These are phyloP conservation scores for Cyclocybe cylindracea DNA, from an alignment of 768 basidiomycete genomes.

Conservation along the genomic window DNA sequence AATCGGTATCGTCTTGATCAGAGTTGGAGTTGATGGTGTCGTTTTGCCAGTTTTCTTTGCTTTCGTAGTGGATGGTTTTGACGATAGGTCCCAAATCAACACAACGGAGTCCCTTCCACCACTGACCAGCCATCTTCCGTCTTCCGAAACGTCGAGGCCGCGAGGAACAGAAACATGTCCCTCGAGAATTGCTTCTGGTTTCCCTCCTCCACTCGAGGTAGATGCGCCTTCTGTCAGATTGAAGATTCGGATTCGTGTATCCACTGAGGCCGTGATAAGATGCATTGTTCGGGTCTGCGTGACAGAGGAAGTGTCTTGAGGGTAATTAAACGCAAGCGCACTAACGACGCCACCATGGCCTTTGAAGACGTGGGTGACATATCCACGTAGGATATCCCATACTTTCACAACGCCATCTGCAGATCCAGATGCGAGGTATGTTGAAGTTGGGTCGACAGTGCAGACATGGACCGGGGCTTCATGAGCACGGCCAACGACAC, in stretches of 20 bases:
- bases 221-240: constrained; percentile 73
- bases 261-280: constrained; percentile 89
- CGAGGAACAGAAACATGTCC: constrained; percentile 95
- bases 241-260: constrained; percentile 91
- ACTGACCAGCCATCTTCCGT: constrained; percentile 88
- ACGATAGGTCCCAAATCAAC: constrained; percentile 84
- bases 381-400: constrained; percentile 88
- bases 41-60: constrained; percentile 51
- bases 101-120: constrained; percentile 94
- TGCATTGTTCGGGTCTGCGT: constrained; percentile 60
- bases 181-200: constrained; percentile 82
- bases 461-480: constrained; percentile 94
- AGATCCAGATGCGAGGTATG: constrained; percentile 92
- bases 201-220: constrained; percentile 53
- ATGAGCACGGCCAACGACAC: constrained; percentile 83
- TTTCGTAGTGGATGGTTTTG: constrained; percentile 27
- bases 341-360: constrained; percentile 98
- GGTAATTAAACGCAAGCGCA: constrained; percentile 84
- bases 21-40: constrained; percentile 49
- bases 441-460: constrained; percentile 79
- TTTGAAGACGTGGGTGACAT: constrained; percentile 91
- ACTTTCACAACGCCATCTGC: constrained; percentile 98
- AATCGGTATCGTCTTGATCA: constrained; percentile 79
- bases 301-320: constrained; percentile 55
- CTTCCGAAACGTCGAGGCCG: constrained; percentile 80